These are phyloP conservation scores for Pseudophaeomoniella oleicola DNA, from an alignment of 2,329 filamentous ascomycete genomes.

Conservation along the genomic window DNA sequence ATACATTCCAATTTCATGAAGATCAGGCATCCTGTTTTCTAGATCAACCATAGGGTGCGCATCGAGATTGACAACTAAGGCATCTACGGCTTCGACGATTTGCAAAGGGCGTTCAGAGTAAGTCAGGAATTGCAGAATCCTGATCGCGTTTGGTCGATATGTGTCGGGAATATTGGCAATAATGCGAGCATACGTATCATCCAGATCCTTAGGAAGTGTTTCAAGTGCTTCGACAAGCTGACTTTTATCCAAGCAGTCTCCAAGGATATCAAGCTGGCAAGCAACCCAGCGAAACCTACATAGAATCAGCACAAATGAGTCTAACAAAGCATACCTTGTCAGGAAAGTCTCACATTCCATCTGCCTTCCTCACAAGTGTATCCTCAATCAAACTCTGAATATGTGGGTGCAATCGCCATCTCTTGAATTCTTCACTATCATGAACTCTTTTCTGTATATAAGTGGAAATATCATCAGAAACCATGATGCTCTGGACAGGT, in stretches of 20 bases:
- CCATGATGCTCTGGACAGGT: background rate
- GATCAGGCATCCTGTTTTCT: slow-evolving; percentile 19
- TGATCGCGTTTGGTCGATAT: slow-evolving; percentile 6
- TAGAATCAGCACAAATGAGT: slow-evolving; percentile 5
- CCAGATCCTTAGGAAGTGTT: slow-evolving; percentile 17
- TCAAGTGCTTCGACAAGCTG: slow-evolving; percentile 16
- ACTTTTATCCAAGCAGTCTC: slow-evolving; percentile 7
- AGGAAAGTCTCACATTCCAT: slow-evolving; percentile 18
- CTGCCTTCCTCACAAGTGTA: slow-evolving; percentile 12
- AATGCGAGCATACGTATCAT: slow-evolving; percentile 22
- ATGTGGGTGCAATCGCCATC: background rate
- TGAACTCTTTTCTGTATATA: slow-evolving; percentile 7
- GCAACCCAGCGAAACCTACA: slow-evolving; percentile 22
- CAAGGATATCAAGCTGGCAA: slow-evolving; percentile 18
- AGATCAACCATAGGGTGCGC: slow-evolving; percentile 16
- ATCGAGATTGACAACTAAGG: slow-evolving; percentile 14
- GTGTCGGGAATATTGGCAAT: slow-evolving; percentile 12
- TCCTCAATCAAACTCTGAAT: slow-evolving; percentile 13
- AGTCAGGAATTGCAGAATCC: slow-evolving; percentile 13
- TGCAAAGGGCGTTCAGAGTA: slow-evolving; percentile 8
- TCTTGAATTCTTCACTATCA: slow-evolving; percentile 11
- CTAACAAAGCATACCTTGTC: slow-evolving; percentile 7
- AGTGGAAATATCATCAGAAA: slow-evolving; percentile 1
- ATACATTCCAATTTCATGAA: slow-evolving; percentile 15
- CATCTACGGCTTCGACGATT: slow-evolving; percentile 15